Evolutionary conservation across 306 rosid genomes (phyloP), one percentile per base, ranked within the genome.

Genomic region (Canavalia ensiformis): DNA sequence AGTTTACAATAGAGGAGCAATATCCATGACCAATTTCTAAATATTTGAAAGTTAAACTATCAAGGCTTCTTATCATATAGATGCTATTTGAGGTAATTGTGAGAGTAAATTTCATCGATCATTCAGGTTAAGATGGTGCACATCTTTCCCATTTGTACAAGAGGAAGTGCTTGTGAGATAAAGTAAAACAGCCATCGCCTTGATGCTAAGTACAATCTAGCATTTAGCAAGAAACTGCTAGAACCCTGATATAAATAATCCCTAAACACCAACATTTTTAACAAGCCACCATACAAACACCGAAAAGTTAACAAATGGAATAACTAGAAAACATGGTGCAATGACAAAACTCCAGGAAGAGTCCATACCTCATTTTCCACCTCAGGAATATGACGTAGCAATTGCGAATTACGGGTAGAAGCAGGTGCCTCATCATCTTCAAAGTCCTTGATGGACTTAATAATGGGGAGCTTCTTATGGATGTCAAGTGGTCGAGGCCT

Each of bases 391-490:
- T 50, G 47, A 2, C 90, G 90, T n/a, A 85, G 49, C 76, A 88
- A 82, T 41, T 88, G 90, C 6, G 88, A 85, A 85, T 88, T 85
- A 13, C 90, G 90, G 13, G 90, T 88, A 44, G 90, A 88, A 58
- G 87, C 18, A 2, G 88, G 87, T 45, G 83, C 11, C 72, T 88
- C 90, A 10, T 88, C 90, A 64, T 88, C 90, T 44, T 88, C 90
- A 80, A 88, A 88, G 72, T 88, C 90, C 86, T 85, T 88, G 55
- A 88, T 5, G 62, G 90, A 88, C 85, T 88, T 88, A 72, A 88
- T 81, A 59, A 88, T 88, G 69, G 90, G 90, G 68, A 88, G 88
- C 88, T 88, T 88, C 90, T 87, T 87, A 80, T 87, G 90, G 64
- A 87, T 87, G 63, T 87, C 90, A 74, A 87, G 90, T 68, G 90